Evolutionary conservation across 129 eudicot species (phyloP).

Genomic region (Deinandra increscens): DNA sequence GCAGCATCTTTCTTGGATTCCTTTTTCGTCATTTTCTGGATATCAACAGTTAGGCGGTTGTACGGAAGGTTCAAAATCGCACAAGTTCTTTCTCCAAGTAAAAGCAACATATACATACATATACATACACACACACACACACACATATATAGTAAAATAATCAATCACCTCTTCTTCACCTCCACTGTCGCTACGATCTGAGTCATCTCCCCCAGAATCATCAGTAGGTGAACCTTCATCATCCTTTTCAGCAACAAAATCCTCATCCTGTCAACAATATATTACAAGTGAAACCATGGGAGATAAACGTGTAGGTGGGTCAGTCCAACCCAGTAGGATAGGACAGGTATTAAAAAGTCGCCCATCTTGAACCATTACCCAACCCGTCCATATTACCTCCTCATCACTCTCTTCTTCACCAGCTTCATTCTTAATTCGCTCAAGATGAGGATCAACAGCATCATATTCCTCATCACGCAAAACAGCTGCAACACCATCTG

Average conservation of each 20-base stretch:
- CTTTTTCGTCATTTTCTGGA: constrained; percentile 60
- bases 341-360: not conserved
- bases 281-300: not conserved
- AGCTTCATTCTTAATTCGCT: constrained; percentile 70
- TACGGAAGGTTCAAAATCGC: constrained; percentile 10
- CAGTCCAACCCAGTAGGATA: no score
- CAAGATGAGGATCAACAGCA: constrained; percentile 89
- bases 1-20: constrained; percentile 62
- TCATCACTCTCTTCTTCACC: constrained; percentile 89
- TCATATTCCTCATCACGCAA: constrained; percentile 59
- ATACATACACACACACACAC: no score
- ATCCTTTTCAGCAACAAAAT: constrained; percentile 74
- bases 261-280: constrained; percentile 61
- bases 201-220: constrained; percentile 73
- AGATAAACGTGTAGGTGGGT: no score
- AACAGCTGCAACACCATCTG: constrained; percentile 80
- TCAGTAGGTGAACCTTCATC: constrained; percentile 92
- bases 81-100: not conserved
- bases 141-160: not conserved
- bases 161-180: constrained; percentile 65
- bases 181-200: constrained; percentile 72
- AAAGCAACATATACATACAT: no score
- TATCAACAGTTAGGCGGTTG: constrained; percentile 8
- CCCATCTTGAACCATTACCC: not conserved
- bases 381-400: constrained; percentile 45